These are phyloP conservation scores for Thalia dealbata DNA, from an alignment of 176 grass and related monocot species.

Conservation along the genomic window DNA sequence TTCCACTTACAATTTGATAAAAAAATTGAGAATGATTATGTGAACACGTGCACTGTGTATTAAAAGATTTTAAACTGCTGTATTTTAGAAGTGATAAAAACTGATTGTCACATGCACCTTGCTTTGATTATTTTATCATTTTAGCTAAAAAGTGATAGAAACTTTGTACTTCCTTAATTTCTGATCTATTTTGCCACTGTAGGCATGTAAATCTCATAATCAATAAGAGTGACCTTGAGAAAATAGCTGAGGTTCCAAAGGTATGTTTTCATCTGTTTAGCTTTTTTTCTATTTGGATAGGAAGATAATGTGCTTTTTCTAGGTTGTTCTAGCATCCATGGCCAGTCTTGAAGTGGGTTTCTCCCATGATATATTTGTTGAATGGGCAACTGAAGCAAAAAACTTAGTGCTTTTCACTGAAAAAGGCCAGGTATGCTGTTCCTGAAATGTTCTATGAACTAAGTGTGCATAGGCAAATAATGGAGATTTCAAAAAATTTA, in stretches of 20 bases:
- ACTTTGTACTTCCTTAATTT: slow-evolving; percentile 15
- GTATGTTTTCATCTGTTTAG: slow-evolving; percentile 36
- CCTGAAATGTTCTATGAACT: no score
- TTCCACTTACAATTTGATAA: no score
- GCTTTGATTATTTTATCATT: background rate
- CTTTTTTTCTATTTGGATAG: slow-evolving; percentile 19
- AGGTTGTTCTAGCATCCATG: slow-evolving; percentile 95
- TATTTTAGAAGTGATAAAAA: background rate
- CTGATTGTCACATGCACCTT: background rate
- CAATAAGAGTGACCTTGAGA: slow-evolving; percentile 79
- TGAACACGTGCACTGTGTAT: background rate
- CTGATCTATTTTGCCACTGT: slow-evolving; percentile 20
- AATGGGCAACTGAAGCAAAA: slow-evolving; percentile 73
- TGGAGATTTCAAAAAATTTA: background rate
- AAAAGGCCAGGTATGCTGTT: slow-evolving; percentile 68
- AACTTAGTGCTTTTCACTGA: slow-evolving; percentile 94
- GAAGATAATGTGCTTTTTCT: slow-evolving; percentile 30
- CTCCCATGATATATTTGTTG: slow-evolving; percentile 99
- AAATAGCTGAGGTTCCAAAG: slow-evolving; percentile 67
- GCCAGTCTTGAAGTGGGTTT: slow-evolving; percentile 90
- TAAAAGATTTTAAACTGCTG: background rate
- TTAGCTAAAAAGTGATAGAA: background rate
- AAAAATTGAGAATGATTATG: background rate
- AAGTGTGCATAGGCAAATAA: background rate
- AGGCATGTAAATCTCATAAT: slow-evolving; percentile 76